Base-by-base conservation (phyloP, 1,284 basidiomycete genomes). In the Pterulicium gracile region DNA sequence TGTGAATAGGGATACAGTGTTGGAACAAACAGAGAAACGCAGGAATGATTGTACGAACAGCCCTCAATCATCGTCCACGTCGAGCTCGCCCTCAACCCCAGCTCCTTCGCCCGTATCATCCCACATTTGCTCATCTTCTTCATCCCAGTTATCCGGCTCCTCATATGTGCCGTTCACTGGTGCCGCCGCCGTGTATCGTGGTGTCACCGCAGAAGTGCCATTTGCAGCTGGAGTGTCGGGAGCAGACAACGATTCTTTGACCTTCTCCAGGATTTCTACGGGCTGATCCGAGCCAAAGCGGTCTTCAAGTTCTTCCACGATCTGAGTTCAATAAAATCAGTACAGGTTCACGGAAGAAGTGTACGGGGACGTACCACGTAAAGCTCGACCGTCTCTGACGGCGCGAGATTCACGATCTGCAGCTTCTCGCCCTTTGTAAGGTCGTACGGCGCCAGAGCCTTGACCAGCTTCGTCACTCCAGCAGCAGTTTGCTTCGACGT, bases 401-500 rank as follows among this genome's bases (percentile, higher is more conserved):
- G 94, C 0, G 85, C 85, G 13, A 95, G 73, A 59, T 97, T 96
- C 42, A 91, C 81, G 24, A 95, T 75, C 59, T 95, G 91, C 3
- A 97, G 71, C 55, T 93, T 89, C 68, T 97, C 93, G 3, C 85
- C 79, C 57, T 94, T 95, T 0, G 91, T 94, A 50, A 97, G 67
- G 5, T 77, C 74, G 50, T 80, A 87, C 39, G 76, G 66, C 12
- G 76, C 73, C 10, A 96, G 75, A 27, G 67, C 66, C 50, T 79
- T 75, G 12, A 86, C 76, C 13, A 96, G 77, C 44, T 70, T 67
- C 1, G 73, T 62, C 46, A 96, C 79, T 12, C 77, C 73, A 35
- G 76, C 71, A 0, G 73, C 69, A 1, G 76, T 80, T 61, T 96
- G 92, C 13, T 69, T 62, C 0, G 67, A 61, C 0, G 81, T 85